phyloP scores from a whole-genome alignment of 2,329 filamentous ascomycete genomes.

The Botrytis cinerea region DNA sequence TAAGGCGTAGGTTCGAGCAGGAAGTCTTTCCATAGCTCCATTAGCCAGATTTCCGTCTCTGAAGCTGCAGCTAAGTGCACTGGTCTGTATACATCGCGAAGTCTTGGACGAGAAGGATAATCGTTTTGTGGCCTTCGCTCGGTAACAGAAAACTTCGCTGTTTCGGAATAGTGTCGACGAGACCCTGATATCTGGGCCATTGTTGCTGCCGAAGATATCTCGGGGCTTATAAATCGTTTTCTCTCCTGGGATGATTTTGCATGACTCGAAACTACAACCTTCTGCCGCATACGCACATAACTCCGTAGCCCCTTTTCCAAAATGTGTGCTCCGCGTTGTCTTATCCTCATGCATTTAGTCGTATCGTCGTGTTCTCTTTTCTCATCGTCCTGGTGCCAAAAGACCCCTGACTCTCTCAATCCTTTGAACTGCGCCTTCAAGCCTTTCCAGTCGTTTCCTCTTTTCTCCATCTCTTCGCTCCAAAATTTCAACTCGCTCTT shows the following conservation, averaged over 20 bases:
- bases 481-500: conserved; percentile 67
- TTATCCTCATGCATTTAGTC: conserved; percentile 9
- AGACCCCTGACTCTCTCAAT: conserved; percentile 70
- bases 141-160: neutral
- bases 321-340: conserved; percentile 22
- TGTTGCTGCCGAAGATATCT: neutral
- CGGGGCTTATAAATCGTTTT: neutral
- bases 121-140: neutral
- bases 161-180: neutral
- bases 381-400: conserved; percentile 45
- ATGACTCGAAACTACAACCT: conserved; percentile 9
- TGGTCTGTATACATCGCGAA: conserved; percentile 16
- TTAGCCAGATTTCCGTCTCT: conserved; percentile 34
- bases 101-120: conserved; percentile 13
- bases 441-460: conserved; percentile 63
- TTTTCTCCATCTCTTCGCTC: conserved; percentile 73
- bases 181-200: neutral
- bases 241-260: neutral
- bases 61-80: conserved; percentile 23
- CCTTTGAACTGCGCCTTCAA: conserved; percentile 70
- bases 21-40: conserved; percentile 36
- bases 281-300: conserved; percentile 32
- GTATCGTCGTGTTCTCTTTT: conserved; percentile 3
- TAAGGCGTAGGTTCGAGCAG: conserved; percentile 38
- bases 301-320: conserved; percentile 28